phyloP scores from a whole-genome alignment of 352 stramenopile species.

The Globisporangium alternatum region DNA sequence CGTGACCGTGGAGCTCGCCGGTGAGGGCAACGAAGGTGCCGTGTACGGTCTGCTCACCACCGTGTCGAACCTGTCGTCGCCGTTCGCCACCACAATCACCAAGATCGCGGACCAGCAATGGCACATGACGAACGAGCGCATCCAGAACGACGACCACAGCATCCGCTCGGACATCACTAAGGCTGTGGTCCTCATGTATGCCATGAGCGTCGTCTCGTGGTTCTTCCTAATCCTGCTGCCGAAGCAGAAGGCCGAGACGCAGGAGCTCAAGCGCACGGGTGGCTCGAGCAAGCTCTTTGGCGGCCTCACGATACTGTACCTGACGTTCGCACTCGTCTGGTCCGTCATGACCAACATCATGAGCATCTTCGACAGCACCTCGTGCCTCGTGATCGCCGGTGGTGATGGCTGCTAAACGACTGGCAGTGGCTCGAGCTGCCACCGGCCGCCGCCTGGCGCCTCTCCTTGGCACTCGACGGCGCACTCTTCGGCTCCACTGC shows the following conservation, averaged over 20 bases:
- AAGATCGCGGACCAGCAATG: conserved; percentile 37
- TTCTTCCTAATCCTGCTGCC: conserved; percentile 44
- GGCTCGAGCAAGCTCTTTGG: conserved; percentile 37
- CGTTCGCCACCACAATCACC: conserved; percentile 37
- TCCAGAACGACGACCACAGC: conserved; percentile 33
- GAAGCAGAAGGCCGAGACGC: conserved; percentile 43
- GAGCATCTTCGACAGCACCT: conserved; percentile 24
- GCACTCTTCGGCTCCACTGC: too few relatives aligned
- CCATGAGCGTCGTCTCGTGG: conserved; percentile 23
- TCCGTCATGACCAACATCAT: conserved; percentile 25
- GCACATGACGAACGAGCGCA: conserved; percentile 34
- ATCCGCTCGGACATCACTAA: conserved; percentile 41
- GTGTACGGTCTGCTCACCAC: conserved; percentile 43
- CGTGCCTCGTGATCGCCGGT: conserved; percentile 28
- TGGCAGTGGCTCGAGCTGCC: too few relatives aligned
- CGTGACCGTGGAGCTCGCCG: conserved; percentile 42
- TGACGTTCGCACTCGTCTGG: conserved; percentile 22
- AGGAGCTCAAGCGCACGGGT: conserved; percentile 35
- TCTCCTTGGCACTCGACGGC: too few relatives aligned
- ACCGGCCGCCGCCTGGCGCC: too few relatives aligned
- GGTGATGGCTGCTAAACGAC: conserved; percentile 18
- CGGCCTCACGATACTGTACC: conserved; percentile 32
- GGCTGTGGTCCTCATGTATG: conserved; percentile 35
- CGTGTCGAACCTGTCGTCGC: conserved; percentile 34
- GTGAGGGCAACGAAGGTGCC: conserved; percentile 39